These are phyloP conservation scores for Rosa multiflora DNA, from an alignment of 306 rosid species.

Conservation along the genomic window DNA sequence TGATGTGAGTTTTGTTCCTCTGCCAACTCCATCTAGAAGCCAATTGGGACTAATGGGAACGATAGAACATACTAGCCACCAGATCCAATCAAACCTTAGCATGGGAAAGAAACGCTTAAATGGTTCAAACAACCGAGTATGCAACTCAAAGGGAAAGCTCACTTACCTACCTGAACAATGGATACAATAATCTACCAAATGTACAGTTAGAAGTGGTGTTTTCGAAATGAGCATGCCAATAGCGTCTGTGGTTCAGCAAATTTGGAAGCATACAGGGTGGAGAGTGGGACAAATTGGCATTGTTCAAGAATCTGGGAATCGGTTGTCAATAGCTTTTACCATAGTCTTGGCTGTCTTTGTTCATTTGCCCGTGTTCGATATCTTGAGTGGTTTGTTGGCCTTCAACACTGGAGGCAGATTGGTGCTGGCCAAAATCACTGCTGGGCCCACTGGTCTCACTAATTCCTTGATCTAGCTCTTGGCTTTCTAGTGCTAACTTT, in stretches of 20 bases:
- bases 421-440: constrained; percentile 22
- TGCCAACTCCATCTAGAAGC: not conserved
- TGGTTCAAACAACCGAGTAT: not conserved
- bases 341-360: constrained; percentile 15
- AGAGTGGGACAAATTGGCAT: not conserved
- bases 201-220: constrained; percentile 9
- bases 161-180: constrained; percentile 12
- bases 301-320: constrained; percentile 20
- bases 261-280: not conserved
- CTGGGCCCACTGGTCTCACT: constrained; percentile 27
- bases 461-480: constrained; percentile 29
- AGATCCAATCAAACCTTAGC: not conserved
- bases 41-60: not conserved
- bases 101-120: not conserved
- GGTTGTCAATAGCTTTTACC: constrained; percentile 20
- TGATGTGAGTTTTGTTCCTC: not conserved
- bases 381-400: constrained; percentile 43
- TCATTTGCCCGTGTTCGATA: constrained; percentile 24
- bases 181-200: constrained; percentile 1
- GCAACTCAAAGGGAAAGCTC: constrained; percentile 9
- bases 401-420: constrained; percentile 27
- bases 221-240: not conserved
- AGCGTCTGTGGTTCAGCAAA: not conserved
- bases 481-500: constrained; percentile 35
- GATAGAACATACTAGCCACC: not conserved